Conservation (phyloP, 2,329 filamentous ascomycete species). For the Lasiodiplodia citricola region DNA sequence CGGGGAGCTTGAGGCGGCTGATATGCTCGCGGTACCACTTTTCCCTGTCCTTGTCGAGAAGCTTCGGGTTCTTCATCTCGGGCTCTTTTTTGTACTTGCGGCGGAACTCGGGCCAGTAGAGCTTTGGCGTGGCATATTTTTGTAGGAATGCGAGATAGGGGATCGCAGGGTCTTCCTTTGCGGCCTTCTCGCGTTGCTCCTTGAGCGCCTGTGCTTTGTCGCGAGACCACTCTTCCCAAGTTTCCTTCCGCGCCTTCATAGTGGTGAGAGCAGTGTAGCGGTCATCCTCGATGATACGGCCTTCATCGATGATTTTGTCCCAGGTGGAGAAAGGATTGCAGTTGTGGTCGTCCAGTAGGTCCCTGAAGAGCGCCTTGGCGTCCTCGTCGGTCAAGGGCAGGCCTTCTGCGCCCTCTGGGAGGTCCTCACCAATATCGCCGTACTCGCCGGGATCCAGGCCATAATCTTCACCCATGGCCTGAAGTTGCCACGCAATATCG, state of each 20-base stretch:
- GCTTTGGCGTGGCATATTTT: conserved; percentile 81
- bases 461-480: conserved; percentile 86
- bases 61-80: conserved; percentile 73
- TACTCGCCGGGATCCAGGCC: conserved; percentile 79
- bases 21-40: conserved; percentile 79
- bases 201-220: conserved; percentile 75
- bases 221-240: conserved; percentile 82
- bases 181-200: conserved; percentile 73
- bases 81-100: conserved; percentile 84
- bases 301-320: conserved; percentile 87
- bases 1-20: conserved; percentile 67
- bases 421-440: conserved; percentile 68
- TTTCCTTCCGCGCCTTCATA: conserved; percentile 80
- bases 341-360: conserved; percentile 80
- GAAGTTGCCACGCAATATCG: conserved; percentile 90
- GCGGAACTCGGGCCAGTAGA: conserved; percentile 98
- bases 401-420: conserved; percentile 75
- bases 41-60: conserved; percentile 72
- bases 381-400: conserved; percentile 76
- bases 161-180: conserved; percentile 82
- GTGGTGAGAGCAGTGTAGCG: conserved; percentile 84
- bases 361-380: conserved; percentile 77
- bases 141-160: conserved; percentile 83
- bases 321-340: conserved; percentile 90
- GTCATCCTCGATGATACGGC: conserved; percentile 79